Percentiles rank a stretch among this genome's conserved stretches.
phyloP scores from a whole-genome alignment of 768 basidiomycete genomes.

The Clitopilus hobsonii region DNA sequence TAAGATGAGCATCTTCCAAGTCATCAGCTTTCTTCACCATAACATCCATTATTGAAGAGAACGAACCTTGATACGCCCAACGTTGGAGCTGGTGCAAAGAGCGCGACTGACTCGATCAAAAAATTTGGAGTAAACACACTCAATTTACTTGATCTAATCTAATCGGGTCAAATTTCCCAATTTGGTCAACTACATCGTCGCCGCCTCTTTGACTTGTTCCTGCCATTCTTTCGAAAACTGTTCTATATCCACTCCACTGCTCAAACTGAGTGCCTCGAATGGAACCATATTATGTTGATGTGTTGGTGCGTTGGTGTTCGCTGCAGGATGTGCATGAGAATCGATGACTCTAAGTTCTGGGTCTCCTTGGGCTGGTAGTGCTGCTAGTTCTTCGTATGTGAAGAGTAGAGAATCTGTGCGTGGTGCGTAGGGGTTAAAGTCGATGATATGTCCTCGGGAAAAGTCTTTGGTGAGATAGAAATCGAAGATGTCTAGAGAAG shows the following conservation, averaged over 20 bases:
- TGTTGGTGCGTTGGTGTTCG: slow-evolving; percentile 61
- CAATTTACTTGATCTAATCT: not conserved
- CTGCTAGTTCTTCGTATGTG: slow-evolving; percentile 66
- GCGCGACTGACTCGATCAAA: not conserved
- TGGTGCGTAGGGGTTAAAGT: slow-evolving; percentile 86
- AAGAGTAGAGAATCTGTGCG: slow-evolving; percentile 89
- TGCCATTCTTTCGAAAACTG: slow-evolving; percentile 71
- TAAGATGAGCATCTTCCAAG: slow-evolving; percentile 64
- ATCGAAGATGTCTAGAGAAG: slow-evolving; percentile 71
- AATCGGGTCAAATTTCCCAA: not conserved
- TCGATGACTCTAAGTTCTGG: slow-evolving; percentile 65
- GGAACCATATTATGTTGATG: slow-evolving; percentile 91
- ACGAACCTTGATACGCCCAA: not conserved
- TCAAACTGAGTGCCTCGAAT: slow-evolving; percentile 78
- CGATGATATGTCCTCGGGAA: slow-evolving; percentile 72
- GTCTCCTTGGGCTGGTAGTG: not conserved
- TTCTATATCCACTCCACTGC: slow-evolving; percentile 64
- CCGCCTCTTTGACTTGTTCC: slow-evolving; percentile 41
- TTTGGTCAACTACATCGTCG: slow-evolving; percentile 3
- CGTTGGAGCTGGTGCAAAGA: not conserved
- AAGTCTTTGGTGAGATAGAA: slow-evolving; percentile 82
- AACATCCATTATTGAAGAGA: not conserved
- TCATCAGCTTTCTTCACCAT: not conserved
- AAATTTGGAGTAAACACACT: not conserved
- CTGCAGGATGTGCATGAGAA: slow-evolving; percentile 67